Conservation (phyloP, 768 basidiomycete species). For the Russula earlei region DNA sequence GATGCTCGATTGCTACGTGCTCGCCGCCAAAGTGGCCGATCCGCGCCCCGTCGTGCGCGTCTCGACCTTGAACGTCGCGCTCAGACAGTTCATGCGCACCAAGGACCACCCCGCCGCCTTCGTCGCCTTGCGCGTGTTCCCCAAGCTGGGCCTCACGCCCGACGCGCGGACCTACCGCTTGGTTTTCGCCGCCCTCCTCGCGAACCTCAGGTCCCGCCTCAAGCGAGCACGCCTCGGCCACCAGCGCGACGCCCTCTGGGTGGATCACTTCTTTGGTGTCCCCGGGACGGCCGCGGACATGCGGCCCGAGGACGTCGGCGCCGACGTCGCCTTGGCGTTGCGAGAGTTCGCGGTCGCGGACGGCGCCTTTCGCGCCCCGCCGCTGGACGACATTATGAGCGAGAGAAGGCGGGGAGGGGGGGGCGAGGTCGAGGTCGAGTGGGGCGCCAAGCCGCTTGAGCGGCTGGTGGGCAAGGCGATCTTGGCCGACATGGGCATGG, state of each 20-base stretch:
- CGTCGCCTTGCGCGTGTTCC: slow-evolving; percentile 11
- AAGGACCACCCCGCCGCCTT: slow-evolving; percentile 14
- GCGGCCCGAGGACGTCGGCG: not conserved
- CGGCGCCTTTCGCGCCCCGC: not conserved
- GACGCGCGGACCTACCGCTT: slow-evolving; percentile 12
- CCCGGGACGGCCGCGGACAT: not conserved
- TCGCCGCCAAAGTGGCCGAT: not conserved
- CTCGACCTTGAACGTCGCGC: slow-evolving; percentile 16
- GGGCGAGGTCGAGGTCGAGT: not conserved
- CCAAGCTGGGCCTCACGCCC: slow-evolving; percentile 2
- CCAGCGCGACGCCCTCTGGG: not conserved
- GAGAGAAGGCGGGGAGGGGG: not conserved
- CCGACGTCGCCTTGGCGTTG: not conserved
- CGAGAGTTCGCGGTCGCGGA: not conserved
- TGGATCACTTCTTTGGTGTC: slow-evolving; percentile 5
- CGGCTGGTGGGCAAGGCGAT: slow-evolving; percentile 7
- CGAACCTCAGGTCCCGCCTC: not conserved
- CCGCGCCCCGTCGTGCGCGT: not conserved
- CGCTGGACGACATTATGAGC: not conserved
- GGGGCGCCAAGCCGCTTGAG: slow-evolving; percentile 18
- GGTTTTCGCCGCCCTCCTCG: slow-evolving; percentile 12
- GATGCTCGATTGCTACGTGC: slow-evolving; percentile 16
- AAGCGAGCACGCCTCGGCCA: too few species aligned
- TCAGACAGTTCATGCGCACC: slow-evolving; percentile 12
- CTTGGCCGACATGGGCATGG: not conserved